Evolutionary conservation across 441 rosid species (phyloP), one percentile per base, ranked within the genome.

Genomic region (Cnidoscolus chayamansa): DNA sequence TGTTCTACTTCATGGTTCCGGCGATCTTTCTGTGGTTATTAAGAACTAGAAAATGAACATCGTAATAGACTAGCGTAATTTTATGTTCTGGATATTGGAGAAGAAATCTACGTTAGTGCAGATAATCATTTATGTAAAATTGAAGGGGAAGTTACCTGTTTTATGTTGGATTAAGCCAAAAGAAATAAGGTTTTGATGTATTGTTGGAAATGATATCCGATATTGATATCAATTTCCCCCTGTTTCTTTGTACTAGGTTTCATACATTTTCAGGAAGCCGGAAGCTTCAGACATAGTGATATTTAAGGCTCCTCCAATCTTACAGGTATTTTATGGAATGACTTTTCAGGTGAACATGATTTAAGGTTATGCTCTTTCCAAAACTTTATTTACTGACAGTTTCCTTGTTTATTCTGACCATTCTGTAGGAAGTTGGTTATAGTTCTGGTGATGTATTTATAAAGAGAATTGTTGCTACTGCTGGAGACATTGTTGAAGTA

Each of bases 221-320:
- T 49, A 48, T 64, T 45, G 58, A 70, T 68, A 25, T 65, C 31
- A 54, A 32, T 19, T 70, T 40, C 45, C 40, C 48, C 20, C 31
- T 2, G 61, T 11, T 65, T 58, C 77, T 74, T 40, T 71, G 62
- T 80, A 17, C 63, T 86, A 95, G 99, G 92, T 93, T 70, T 77
- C 97, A 2, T 91, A 87, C 85, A 72, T 82, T 70, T 93, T 93
- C 83, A 89, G 97, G 79, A 86, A 91, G 89, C 99, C 98, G 8
- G 93, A 97, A 81, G 87, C 92, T 63, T 86, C 94, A 59, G 98
- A 95, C 77, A 89, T 93, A 17, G 97, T 95, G 49, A 91, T 93
- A 72, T 95, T 93, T 77, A 93, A 89, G 81, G 93, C 97, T 64
- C 97, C 99, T 53, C 90, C 92, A 3, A 86, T 85, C 69, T 90